These are phyloP conservation scores for Metarhizium anisopliae DNA, from an alignment of 2,329 filamentous ascomycete genomes.

Conservation along the genomic window DNA sequence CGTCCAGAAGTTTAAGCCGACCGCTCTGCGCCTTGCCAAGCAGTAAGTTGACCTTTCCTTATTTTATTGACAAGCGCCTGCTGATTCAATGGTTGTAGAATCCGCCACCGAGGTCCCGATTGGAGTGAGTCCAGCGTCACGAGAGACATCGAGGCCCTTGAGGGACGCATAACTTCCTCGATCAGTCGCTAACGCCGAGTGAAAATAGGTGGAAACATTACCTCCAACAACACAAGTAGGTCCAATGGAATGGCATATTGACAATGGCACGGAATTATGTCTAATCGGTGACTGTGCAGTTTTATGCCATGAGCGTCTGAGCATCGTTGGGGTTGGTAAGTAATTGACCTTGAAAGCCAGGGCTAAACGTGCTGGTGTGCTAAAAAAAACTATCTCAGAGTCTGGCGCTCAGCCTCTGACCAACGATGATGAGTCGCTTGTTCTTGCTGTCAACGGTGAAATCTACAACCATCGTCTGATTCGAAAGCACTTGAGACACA, in stretches of 20 bases:
- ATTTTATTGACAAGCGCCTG: background rate
- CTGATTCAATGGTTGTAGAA: slow-evolving; percentile 37
- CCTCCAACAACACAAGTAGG: slow-evolving; percentile 85
- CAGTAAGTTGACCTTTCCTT: slow-evolving; percentile 49
- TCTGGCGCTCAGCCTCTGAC: slow-evolving; percentile 91
- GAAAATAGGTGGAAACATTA: slow-evolving; percentile 69
- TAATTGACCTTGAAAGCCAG: slow-evolving; percentile 10
- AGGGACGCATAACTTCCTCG: background rate
- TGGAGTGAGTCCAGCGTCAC: slow-evolving; percentile 66
- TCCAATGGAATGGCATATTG: slow-evolving; percentile 12
- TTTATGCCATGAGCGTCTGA: slow-evolving; percentile 93
- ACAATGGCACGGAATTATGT: background rate
- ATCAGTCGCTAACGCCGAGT: slow-evolving; percentile 1
- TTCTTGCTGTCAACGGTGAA: slow-evolving; percentile 96
- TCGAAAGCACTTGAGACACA: slow-evolving; percentile 73
- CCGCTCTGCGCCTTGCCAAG: slow-evolving; percentile 86
- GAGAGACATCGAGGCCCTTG: background rate
- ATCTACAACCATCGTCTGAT: slow-evolving; percentile 99
- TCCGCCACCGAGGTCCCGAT: slow-evolving; percentile 94
- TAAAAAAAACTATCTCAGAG: slow-evolving; percentile 42
- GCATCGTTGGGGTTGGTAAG: slow-evolving; percentile 92
- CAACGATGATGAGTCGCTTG: slow-evolving; percentile 80
- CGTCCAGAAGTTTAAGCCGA: slow-evolving; percentile 93
- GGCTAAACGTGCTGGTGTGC: background rate
- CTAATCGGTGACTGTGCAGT: slow-evolving; percentile 40